These are phyloP conservation scores for Aspergillus intermedius DNA, from an alignment of 2,329 filamentous ascomycete genomes.

Conservation along the genomic window DNA sequence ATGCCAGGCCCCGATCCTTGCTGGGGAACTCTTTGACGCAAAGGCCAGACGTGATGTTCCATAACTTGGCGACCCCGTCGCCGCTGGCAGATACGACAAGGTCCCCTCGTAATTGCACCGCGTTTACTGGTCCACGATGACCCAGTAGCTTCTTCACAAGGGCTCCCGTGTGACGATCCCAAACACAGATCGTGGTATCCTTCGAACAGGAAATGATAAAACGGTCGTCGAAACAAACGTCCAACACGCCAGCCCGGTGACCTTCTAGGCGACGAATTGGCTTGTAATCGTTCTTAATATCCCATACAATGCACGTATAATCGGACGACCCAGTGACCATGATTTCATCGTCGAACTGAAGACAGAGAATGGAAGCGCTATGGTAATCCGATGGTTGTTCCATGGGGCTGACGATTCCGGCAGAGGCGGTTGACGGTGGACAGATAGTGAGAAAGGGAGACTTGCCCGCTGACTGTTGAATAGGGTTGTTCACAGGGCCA, in stretches of 20 bases:
- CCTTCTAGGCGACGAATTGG: conserved; percentile 71
- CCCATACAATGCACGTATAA: conserved; percentile 83
- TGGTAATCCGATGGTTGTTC: conserved; percentile 56
- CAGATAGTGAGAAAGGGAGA: conserved; percentile 45
- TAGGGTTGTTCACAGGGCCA: conserved; percentile 44
- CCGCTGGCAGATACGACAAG: conserved; percentile 89
- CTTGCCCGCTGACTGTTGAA: conserved; percentile 32
- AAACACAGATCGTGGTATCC: conserved; percentile 87
- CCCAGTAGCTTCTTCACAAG: conserved; percentile 74
- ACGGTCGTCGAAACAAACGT: conserved; percentile 84
- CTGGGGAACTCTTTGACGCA: conserved; percentile 85
- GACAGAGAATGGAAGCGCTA: conserved; percentile 84
- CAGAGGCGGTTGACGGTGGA: conserved; percentile 45
- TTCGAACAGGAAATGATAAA: conserved; percentile 98
- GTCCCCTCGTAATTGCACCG: conserved; percentile 89
- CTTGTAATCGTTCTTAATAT: conserved; percentile 68
- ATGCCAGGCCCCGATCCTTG: conserved; percentile 88
- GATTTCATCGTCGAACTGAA: conserved; percentile 89
- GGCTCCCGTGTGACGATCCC: conserved; percentile 74
- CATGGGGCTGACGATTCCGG: conserved; percentile 43
- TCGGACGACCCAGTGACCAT: conserved; percentile 95
- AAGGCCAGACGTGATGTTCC: conserved; percentile 85
- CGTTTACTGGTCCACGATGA: conserved; percentile 89
- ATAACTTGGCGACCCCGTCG: conserved; percentile 87
- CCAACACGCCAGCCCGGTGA: conserved; percentile 83